Conservation (phyloP, 352 stramenopile species). For the Phytophthora nicotianae region DNA sequence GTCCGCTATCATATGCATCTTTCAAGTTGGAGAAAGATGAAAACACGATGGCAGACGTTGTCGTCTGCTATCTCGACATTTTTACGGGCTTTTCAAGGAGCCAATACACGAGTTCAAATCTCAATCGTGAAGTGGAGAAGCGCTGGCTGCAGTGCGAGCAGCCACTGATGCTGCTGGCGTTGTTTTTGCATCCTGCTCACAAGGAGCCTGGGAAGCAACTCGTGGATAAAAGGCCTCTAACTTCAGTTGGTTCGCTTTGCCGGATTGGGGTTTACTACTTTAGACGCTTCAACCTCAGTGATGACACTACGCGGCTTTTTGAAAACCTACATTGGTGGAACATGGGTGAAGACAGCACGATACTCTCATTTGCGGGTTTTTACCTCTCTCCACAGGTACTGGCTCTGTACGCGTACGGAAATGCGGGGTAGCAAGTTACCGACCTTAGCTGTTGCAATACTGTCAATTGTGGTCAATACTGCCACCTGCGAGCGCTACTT, state of each 20-base stretch:
- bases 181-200: neutral
- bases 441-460: no score
- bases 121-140: neutral
- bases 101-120: neutral
- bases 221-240: neutral
- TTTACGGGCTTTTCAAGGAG: neutral
- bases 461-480: no score
- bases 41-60: neutral
- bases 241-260: neutral
- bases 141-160: neutral
- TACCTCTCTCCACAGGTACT: no score
- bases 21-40: neutral
- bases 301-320: neutral
- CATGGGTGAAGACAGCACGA: neutral
- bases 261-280: neutral
- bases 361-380: no score
- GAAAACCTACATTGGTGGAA: neutral
- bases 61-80: neutral
- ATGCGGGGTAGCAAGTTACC: no score
- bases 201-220: neutral
- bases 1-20: neutral
- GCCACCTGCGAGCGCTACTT: no score
- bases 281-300: neutral
- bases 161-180: neutral
- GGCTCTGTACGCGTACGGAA: no score